Conservation (phyloP, 1,139 yeast genomes). For the Scheffersomyces segobiensis region DNA sequence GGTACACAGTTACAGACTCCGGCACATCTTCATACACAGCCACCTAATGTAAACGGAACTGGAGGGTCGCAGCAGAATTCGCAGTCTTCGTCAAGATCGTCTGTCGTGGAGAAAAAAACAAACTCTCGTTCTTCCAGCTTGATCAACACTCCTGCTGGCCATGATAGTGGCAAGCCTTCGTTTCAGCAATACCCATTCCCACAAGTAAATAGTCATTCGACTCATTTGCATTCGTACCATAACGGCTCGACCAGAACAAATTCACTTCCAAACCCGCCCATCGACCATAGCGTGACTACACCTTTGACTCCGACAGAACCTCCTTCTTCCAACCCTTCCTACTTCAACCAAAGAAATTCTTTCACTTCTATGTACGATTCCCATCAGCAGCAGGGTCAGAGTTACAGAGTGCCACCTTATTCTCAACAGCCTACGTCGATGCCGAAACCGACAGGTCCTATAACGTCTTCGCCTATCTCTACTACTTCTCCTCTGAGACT, state of each 20-base stretch:
- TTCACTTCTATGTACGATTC: conserved; percentile 21
- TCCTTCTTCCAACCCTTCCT: not conserved
- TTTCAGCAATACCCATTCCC: conserved; percentile 14
- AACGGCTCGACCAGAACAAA: not conserved
- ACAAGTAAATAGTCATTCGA: conserved; percentile 3
- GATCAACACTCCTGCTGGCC: not conserved
- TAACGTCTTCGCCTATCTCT: not conserved
- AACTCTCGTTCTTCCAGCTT: not conserved
- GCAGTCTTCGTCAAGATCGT: conserved; percentile 7
- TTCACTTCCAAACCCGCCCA: conserved; percentile 2
- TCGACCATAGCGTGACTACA: not conserved
- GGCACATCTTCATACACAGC: not conserved
- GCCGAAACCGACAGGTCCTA: not conserved
- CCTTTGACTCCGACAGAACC: not conserved
- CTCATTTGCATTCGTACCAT: not conserved
- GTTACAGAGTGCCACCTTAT: not conserved
- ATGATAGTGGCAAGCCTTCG: conserved; percentile 1
- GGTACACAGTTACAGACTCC: not conserved
- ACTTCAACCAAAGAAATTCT: conserved; percentile 13
- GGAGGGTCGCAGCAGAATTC: conserved; percentile 6
- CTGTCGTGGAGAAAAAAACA: conserved; percentile 2
- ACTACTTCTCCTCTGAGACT: not conserved
- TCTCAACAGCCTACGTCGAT: conserved; percentile 5
- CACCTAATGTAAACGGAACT: not conserved
- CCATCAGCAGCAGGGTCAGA: not conserved